phyloP scores from a whole-genome alignment of 1,284 basidiomycete species.

The Trametes pubescens region DNA sequence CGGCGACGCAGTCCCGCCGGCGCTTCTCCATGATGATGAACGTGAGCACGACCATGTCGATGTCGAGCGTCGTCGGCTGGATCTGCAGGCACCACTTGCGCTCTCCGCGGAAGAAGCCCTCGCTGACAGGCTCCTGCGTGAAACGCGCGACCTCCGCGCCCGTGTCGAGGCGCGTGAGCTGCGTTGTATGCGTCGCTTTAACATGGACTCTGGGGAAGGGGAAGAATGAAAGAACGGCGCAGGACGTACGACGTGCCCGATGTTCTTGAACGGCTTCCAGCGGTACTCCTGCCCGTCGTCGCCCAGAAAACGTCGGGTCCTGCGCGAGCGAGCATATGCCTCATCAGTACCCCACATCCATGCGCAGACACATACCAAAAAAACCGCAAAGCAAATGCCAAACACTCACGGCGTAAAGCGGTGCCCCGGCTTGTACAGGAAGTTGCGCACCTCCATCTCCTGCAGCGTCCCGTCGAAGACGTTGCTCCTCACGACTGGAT shows the following conservation, averaged over 20 bases:
- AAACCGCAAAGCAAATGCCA: not conserved
- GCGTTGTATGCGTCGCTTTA: not conserved
- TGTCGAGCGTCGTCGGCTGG: conserved; percentile 51
- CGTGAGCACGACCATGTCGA: conserved; percentile 59
- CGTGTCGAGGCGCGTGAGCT: conserved; percentile 50
- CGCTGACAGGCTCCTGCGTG: conserved; percentile 41
- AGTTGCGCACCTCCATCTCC: conserved; percentile 49
- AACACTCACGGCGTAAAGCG: conserved; percentile 55
- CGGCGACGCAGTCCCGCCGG: conserved; percentile 48
- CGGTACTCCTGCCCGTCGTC: conserved; percentile 58
- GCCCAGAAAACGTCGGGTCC: conserved; percentile 59
- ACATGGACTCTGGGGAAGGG: not conserved
- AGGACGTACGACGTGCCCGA: conserved; percentile 51
- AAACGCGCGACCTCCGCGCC: conserved; percentile 53
- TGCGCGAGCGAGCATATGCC: conserved; percentile 29
- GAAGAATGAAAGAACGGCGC: not conserved
- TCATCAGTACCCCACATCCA: not conserved
- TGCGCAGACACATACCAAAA: not conserved
- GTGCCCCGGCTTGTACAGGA: conserved; percentile 52
- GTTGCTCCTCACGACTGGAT: conserved; percentile 53
- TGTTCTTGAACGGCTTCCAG: conserved; percentile 54
- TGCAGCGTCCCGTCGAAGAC: conserved; percentile 47
- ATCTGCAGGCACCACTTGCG: conserved; percentile 54
- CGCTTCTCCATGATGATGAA: conserved; percentile 63
- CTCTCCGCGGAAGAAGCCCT: conserved; percentile 57